Base-by-base conservation (phyloP, 2,329 filamentous ascomycete genomes). In the Paraphoma sp. region DNA sequence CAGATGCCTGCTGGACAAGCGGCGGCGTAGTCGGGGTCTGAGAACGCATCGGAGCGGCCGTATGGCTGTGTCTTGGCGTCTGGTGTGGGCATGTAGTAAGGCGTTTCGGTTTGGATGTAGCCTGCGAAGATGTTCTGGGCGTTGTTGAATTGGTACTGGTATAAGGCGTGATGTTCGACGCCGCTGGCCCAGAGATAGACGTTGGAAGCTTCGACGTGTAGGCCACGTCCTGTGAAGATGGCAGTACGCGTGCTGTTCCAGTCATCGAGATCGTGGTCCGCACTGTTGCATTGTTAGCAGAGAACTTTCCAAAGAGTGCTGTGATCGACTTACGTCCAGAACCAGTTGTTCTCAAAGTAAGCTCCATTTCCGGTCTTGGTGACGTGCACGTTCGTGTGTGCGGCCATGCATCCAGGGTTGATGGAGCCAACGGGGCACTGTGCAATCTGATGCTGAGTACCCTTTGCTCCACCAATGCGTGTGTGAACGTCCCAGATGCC, bases 281-380 rank as follows among this genome's bases (percentile, higher is more conserved):
- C 87, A 33, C 72, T 69, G 18, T 49, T 7, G 40, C 9, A 14
- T 38, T 12, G 44, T 63, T 38, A 63, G 61, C 36, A 56, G 23
- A 23, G 23, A 29, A 29, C 10, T 9, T 44, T 23, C 12, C 8
- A 8, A 36, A n/a, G 40, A 12, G 23, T 41, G 33, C 1, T 28
- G 14, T 16, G 16, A 45, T 16, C 18, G 17, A 43, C 23, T 40
- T 56, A 59, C 54, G 68, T 63, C 93, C 93, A 97, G 79, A 91
- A 89, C 93, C 93, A 97, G 50, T 86, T 89, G 79, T 97, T 97
- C 79, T 96, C 92, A 47, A 97, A 82, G 77, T 96, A 96, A 17
- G 87, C 85, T 51, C 72, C 72, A 9, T 86, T 88, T 1, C 79
- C 83, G 3, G 80, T 74, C 50, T 79, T 76, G 6, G 86, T 87